Evolutionary conservation across 768 basidiomycete genomes (phyloP).

Genomic region (Clitopilus passeckerianus): DNA sequence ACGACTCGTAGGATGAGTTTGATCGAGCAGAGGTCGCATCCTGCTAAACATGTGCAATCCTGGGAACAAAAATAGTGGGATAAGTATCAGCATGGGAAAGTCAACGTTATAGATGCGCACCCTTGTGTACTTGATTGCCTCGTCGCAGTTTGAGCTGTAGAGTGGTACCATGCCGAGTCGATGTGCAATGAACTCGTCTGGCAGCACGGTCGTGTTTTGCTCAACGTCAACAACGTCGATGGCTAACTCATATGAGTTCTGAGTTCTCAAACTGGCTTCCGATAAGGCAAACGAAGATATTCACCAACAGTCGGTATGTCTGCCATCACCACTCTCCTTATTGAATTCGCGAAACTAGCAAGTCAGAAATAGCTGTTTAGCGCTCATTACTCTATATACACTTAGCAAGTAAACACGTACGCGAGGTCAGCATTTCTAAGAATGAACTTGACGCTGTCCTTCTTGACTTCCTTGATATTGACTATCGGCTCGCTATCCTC

Average conservation of each 20-base stretch:
- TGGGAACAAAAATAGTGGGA: constrained; percentile 22
- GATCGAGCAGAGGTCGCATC: constrained; percentile 85
- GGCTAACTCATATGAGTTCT: constrained; percentile 41
- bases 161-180: constrained; percentile 93
- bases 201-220: constrained; percentile 86
- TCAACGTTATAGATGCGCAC: constrained; percentile 30
- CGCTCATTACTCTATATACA: neutral
- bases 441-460: constrained; percentile 86
- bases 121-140: constrained; percentile 77
- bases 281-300: constrained; percentile 20
- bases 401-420: constrained; percentile 40
- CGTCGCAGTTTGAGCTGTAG: constrained; percentile 81
- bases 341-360: constrained; percentile 87
- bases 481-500: constrained; percentile 63
- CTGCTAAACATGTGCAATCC: constrained; percentile 89
- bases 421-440: constrained; percentile 95
- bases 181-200: constrained; percentile 97
- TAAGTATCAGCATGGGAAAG: neutral
- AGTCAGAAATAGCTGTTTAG: constrained; percentile 6
- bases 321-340: constrained; percentile 92
- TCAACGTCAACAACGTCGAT: constrained; percentile 96
- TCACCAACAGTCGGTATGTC: constrained; percentile 94
- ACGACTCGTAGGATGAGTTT: constrained; percentile 71
- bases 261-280: neutral
- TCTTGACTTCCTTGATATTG: constrained; percentile 79